Evolutionary conservation across 768 basidiomycete genomes (phyloP).

Genomic region (Pulveroboletus sp.): DNA sequence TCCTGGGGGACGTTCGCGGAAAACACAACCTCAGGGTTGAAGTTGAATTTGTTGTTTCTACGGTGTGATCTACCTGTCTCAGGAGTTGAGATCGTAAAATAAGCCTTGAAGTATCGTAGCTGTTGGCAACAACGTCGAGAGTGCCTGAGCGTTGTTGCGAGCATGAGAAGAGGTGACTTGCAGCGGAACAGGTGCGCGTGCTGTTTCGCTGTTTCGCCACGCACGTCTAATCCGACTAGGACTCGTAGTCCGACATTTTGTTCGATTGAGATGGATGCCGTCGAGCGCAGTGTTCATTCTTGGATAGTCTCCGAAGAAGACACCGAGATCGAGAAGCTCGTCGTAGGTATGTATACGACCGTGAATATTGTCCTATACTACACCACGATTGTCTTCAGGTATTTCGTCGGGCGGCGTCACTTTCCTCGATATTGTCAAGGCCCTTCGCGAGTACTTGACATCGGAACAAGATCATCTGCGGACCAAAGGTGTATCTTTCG

Average conservation of each 20-base stretch:
- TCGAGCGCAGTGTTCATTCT: conserved; percentile 56
- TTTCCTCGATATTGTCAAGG: conserved; percentile 77
- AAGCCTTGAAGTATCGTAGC: conserved; percentile 22
- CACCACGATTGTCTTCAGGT: conserved; percentile 31
- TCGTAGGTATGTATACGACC: conserved; percentile 45
- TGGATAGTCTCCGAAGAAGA: conserved; percentile 68
- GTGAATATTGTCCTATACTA: neutral
- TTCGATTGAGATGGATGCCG: conserved; percentile 34
- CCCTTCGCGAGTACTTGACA: conserved; percentile 82
- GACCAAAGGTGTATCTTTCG: conserved; percentile 60
- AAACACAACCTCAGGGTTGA: conserved; percentile 60
- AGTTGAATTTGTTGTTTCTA: conserved; percentile 54
- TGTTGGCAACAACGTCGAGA: conserved; percentile 16
- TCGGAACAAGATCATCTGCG: conserved; percentile 77
- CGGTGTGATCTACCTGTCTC: conserved; percentile 12
- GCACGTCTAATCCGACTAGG: conserved; percentile 8
- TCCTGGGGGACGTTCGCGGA: conserved; percentile 41
- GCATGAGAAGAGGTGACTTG: conserved; percentile 14
- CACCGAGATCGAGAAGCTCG: conserved; percentile 53
- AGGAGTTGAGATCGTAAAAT: conserved; percentile 18
- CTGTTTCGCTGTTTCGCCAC: conserved; percentile 1
- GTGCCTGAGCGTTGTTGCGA: conserved; percentile 17
- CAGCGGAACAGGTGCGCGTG: conserved; percentile 3
- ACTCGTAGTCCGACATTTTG: neutral
- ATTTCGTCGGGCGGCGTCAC: conserved; percentile 52